Percentiles rank a stretch among this genome's conserved stretches.
Conservation (phyloP, 1,284 basidiomycete genomes). For the Moesziomyces globuligerus region DNA sequence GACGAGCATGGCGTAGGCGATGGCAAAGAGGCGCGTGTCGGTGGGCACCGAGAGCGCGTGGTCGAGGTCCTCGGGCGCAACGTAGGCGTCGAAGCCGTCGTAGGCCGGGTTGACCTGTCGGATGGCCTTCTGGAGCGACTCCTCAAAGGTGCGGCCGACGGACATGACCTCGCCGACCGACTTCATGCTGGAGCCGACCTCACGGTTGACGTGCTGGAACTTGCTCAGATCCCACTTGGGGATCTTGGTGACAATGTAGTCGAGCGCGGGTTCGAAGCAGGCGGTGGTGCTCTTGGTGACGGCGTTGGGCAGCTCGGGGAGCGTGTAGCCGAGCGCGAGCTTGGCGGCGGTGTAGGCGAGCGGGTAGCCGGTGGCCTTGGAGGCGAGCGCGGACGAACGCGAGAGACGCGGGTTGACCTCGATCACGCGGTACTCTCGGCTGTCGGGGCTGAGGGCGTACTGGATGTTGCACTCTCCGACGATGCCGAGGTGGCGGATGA, state of each 20-base stretch:
- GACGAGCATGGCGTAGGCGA: constrained; percentile 97
- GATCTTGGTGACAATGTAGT: constrained; percentile 99
- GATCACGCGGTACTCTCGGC: constrained; percentile 96
- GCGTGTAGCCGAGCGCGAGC: constrained; percentile 97
- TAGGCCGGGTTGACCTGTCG: constrained; percentile 92
- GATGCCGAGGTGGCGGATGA: constrained; percentile 95
- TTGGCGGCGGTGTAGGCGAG: constrained; percentile 99
- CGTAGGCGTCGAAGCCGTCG: constrained; percentile 75
- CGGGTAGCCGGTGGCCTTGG: constrained; percentile 98
- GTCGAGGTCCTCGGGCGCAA: constrained; percentile 84
- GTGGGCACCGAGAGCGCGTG: constrained; percentile 78
- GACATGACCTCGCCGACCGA: constrained; percentile 99
- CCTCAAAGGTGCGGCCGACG: constrained; percentile 98
- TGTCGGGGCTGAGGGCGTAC: constrained; percentile 94
- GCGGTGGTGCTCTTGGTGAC: constrained; percentile 99
- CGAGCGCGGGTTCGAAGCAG: constrained; percentile 98
- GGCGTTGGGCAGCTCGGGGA: constrained; percentile 97
- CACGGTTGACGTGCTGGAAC: constrained; percentile 93
- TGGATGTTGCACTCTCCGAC: constrained; percentile 99
- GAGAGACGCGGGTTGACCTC: constrained; percentile 68
- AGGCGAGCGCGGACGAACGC: constrained; percentile 81
- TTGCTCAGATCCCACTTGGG: constrained; percentile 99
- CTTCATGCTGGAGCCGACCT: constrained; percentile 98
- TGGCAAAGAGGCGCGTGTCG: constrained; percentile 93
- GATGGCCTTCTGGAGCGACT: constrained; percentile 97